Evolutionary conservation across 1,284 basidiomycete species (phyloP), one percentile per base, ranked within the genome.

Genomic region (Cryptococcus sp.): DNA sequence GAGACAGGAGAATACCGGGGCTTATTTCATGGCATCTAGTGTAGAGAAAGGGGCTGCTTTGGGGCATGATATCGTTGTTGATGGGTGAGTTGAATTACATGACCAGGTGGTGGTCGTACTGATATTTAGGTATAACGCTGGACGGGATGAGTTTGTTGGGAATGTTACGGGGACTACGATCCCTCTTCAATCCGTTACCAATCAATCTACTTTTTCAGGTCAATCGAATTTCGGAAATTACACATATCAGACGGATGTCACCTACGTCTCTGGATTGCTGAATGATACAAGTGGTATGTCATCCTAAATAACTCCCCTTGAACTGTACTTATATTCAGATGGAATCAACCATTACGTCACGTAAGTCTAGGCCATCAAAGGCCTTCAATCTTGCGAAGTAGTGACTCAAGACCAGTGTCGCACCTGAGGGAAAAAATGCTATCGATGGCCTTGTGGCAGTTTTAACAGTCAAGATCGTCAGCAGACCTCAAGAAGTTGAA

Each of bases 361-460:
- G 64, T 65, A 34, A 50, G 59, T 50, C 16, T 18, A 39, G 4
- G 14, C 13, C n/a, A 10, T 19, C 24, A 19, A 49, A 18, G 24
- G 14, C 18, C 16, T 11, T 11, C 16, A 11, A 24, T 23, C 18
- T n/a, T 40, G 18, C 13, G 2, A 34, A n/a, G n/a, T n/a, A 22
- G 34, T 34, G 43, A 53, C 40, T 16, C 5, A 41, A 37, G 10
- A 16, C 16, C 43, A 65, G 61, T 24, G 87, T 94, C 5, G 79
- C 77, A 19, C 74, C 79, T 10, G 64, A 81, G 39, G 83, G 82
- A 2, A 63, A 76, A 14, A 84, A 83, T 47, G 84, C 91, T 0
- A 80, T 85, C 4, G 92, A 97, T 68, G 92, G 93, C 0, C 77
- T 91, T 4, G 85, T 96, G 0, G 91, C 89, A 0, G 77, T 97